These are phyloP conservation scores for Xerocomellus dryophilus DNA, from an alignment of 768 basidiomycete species.

Conservation along the genomic window DNA sequence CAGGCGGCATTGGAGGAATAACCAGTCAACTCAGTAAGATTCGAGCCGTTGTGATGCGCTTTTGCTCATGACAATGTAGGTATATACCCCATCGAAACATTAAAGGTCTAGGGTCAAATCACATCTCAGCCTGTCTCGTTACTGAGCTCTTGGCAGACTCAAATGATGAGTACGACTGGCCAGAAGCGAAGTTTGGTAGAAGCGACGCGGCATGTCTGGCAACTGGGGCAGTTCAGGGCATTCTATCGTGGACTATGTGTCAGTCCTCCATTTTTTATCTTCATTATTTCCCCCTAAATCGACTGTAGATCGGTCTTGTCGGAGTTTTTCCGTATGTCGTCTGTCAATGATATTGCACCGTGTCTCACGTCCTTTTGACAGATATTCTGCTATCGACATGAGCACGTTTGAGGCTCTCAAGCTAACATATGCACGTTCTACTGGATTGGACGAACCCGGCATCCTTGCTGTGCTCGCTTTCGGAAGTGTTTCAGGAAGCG, in stretches of 20 bases:
- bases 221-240: slow-evolving; percentile 71
- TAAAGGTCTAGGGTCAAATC: slow-evolving; percentile 58
- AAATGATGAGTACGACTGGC: slow-evolving; percentile 91
- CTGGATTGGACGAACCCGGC: slow-evolving; percentile 85
- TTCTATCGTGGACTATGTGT: slow-evolving; percentile 92
- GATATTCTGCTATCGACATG: slow-evolving; percentile 95
- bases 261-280: slow-evolving; percentile 35
- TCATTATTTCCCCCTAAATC: slow-evolving; percentile 11
- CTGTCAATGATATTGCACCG: neutral
- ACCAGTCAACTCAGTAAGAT: slow-evolving; percentile 83
- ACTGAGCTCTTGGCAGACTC: slow-evolving; percentile 50
- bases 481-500: slow-evolving; percentile 89
- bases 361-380: slow-evolving; percentile 27
- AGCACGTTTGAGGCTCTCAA: slow-evolving; percentile 96
- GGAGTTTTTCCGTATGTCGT: slow-evolving; percentile 90
- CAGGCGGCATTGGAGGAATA: slow-evolving; percentile 95
- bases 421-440: slow-evolving; percentile 81
- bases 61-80: slow-evolving; percentile 44
- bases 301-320: slow-evolving; percentile 77
- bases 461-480: slow-evolving; percentile 85
- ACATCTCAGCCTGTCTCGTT: neutral
- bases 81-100: slow-evolving; percentile 94
- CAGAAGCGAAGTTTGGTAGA: slow-evolving; percentile 54
- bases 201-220: slow-evolving; percentile 75
- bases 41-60: slow-evolving; percentile 3